Evolutionary conservation across 352 stramenopile genomes (phyloP).

Genomic region (Globisporangium megalacanthum): DNA sequence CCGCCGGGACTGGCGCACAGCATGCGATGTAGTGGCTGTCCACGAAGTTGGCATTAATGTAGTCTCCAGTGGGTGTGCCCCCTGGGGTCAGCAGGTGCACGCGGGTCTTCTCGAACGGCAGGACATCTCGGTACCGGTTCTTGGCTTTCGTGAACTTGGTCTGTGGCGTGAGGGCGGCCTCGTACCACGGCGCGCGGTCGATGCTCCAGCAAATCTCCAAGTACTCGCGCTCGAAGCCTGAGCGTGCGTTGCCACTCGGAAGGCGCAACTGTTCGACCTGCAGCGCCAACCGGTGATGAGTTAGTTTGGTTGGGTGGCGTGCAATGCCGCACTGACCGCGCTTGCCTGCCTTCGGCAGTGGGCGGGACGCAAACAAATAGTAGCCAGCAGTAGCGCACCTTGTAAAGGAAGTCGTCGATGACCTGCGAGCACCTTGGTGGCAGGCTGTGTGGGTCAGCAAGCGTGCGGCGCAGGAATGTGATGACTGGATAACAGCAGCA

Average conservation of each 20-base stretch:
- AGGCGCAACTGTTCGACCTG: conserved; percentile 29
- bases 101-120: conserved; percentile 68
- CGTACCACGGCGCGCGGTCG: conserved; percentile 47
- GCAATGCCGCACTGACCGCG: too few species aligned
- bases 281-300: too few species aligned
- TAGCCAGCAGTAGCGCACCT: conserved; percentile 4
- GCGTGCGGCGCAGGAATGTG: conserved; percentile 18
- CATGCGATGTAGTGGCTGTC: conserved; percentile 68
- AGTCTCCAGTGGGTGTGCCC: conserved; percentile 31
- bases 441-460: conserved; percentile 3
- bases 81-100: conserved; percentile 33
- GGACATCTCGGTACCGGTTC: conserved; percentile 74
- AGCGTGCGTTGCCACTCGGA: conserved; percentile 18
- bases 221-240: conserved; percentile 65
- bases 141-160: conserved; percentile 64
- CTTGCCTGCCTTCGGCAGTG: too few species aligned
- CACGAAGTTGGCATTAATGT: conserved; percentile 75
- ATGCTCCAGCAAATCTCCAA: conserved; percentile 54
- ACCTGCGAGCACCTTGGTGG: conserved; percentile 9
- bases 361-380: not conserved
- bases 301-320: too few species aligned
- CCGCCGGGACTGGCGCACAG: conserved; percentile 56
- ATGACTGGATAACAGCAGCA: conserved; percentile 7
- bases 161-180: conserved; percentile 46
- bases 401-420: conserved; percentile 13